phyloP scores from a whole-genome alignment of 2,329 filamentous ascomycete genomes.

The Ceratocystis variospora region DNA sequence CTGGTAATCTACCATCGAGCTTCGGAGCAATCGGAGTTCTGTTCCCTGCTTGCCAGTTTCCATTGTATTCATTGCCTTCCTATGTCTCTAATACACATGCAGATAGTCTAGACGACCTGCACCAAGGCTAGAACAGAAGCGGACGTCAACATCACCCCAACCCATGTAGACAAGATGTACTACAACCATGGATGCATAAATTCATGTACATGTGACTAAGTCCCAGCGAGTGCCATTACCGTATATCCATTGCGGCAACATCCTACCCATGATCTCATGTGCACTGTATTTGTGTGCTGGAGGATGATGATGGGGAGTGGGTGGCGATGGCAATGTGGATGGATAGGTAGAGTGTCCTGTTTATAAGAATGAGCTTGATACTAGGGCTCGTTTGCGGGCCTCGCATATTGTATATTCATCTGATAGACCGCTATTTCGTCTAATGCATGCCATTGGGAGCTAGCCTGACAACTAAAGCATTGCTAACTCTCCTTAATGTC shows the following conservation, averaged over 20 bases:
- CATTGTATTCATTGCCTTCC: not conserved
- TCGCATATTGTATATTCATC: not conserved
- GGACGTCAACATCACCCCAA: not conserved
- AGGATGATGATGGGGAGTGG: not conserved
- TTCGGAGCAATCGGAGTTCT: not conserved
- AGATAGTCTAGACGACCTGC: not conserved
- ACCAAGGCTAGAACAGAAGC: not conserved
- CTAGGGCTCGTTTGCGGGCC: not conserved
- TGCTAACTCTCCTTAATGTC: not conserved
- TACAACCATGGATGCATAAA: not conserved
- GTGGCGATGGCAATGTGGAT: not conserved
- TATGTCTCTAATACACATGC: not conserved
- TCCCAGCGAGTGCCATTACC: not conserved
- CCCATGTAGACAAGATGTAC: not conserved
- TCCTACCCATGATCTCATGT: not conserved
- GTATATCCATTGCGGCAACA: not conserved
- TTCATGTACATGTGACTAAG: not conserved
- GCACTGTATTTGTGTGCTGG: not conserved
- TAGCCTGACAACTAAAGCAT: not conserved
- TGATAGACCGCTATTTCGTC: not conserved
- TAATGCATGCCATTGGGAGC: not conserved
- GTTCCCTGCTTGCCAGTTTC: not conserved
- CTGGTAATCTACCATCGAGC: not conserved
- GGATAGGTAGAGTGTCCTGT: not conserved
- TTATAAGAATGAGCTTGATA: too few species aligned